Evolutionary conservation across 1,284 basidiomycete species (phyloP).

Genomic region (Boletellus deceptivus): DNA sequence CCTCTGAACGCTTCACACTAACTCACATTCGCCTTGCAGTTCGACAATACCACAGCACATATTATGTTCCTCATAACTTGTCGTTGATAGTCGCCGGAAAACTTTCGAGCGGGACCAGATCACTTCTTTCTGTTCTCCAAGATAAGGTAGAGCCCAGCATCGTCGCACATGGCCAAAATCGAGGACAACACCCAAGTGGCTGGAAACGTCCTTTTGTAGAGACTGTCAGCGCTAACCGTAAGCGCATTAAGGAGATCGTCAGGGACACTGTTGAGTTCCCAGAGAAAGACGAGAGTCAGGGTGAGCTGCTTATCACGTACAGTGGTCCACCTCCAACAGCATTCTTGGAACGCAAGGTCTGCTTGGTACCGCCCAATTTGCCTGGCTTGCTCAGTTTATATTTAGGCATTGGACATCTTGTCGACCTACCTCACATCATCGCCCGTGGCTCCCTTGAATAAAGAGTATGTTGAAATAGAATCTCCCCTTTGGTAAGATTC

Average conservation of each 20-base stretch:
- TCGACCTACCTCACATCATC: constrained; percentile 90
- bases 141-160: constrained; percentile 81
- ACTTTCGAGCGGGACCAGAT: constrained; percentile 66
- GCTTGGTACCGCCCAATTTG: constrained; percentile 15
- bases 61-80: constrained; percentile 96
- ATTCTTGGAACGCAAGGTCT: constrained; percentile 74
- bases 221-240: constrained; percentile 70
- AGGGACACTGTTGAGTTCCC: constrained; percentile 87
- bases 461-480: constrained; percentile 91
- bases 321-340: constrained; percentile 76
- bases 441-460: constrained; percentile 86
- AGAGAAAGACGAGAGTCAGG: constrained; percentile 96
- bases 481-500: constrained; percentile 74
- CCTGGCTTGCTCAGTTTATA: constrained; percentile 1
- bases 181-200: constrained; percentile 64
- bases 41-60: constrained; percentile 84
- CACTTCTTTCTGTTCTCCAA: constrained; percentile 76
- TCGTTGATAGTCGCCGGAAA: constrained; percentile 82
- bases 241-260: constrained; percentile 52
- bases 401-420: constrained; percentile 80
- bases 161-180: constrained; percentile 68
- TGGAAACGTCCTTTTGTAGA: constrained; percentile 97
- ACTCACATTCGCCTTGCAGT: constrained; percentile 48
- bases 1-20: neutral
- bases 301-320: constrained; percentile 82